Base-by-base conservation (phyloP, 441 rosid species). In the Gossypium aridum region DNA sequence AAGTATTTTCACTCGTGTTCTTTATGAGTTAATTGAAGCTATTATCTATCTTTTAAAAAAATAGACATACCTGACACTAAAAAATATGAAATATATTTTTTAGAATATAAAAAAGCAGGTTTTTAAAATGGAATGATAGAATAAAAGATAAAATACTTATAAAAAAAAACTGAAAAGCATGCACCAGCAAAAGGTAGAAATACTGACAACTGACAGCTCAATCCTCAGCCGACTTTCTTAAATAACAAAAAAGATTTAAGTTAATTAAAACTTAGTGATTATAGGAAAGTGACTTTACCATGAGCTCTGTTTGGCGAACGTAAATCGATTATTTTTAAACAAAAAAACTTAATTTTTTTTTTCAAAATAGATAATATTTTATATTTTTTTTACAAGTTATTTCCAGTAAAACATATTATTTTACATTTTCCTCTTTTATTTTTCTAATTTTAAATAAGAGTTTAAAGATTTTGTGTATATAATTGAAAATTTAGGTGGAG, bases 201-300 rank as follows among this genome's bases (percentile, higher is more conserved):
- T 74, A 34, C 55, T 63, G 88, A 85, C 88, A 81, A 47, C 51
- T 57, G 67, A 63, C 67, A 63, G 22, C 45, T 82, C 77, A 80
- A 86, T 61, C 75, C 71, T 75, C 64, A 68, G 80, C 84, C 83
- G 83, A 78, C 79, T 77, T 78, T 79, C 79, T 77, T 80, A 78
- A 79, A 53, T 70, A 62, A 65, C 60, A n/a, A 69, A 26, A 26
- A 39, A 2, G 9, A 23, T n/a, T 9, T 1, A 25, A 25, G 20
- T 25, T 68, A 74, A 59, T 53, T 47, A 66, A 22, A 73, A 62
- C 45, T 55, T 16, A 23, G 37, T 64, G 72, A 76, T 76, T 55
- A 67, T 47, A 67, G 20, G 57, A 14, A 67, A 67, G 17, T 19
- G 13, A 7, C 71, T 7, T 19, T 66, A 59, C 3, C 13, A 54